Conservation (phyloP, 2,329 filamentous ascomycete species). For the Hypoxylon sp. region DNA sequence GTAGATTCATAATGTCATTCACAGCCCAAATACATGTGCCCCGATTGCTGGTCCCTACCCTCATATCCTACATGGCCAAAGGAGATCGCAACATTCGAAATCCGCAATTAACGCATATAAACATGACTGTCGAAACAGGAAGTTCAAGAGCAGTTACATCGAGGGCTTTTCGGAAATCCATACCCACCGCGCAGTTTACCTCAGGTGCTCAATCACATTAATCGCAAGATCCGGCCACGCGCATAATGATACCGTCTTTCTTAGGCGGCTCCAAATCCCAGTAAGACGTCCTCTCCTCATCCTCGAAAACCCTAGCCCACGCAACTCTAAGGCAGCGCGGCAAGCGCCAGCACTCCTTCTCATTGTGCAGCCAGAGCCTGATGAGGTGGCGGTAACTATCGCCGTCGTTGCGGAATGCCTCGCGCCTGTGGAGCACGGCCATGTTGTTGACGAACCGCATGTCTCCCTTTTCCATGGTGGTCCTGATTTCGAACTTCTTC, state of each 20-base stretch:
- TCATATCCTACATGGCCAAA: background rate
- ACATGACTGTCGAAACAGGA: background rate
- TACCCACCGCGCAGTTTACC: too few relatives aligned
- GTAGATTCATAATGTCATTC: background rate
- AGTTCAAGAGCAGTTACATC: background rate
- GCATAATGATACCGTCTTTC: slow-evolving; percentile 13
- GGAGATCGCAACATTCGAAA: background rate
- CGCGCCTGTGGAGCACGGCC: slow-evolving; percentile 2
- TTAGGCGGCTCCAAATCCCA: slow-evolving; percentile 14
- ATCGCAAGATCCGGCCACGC: slow-evolving; percentile 13
- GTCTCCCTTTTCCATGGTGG: background rate
- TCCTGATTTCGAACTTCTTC: slow-evolving; percentile 1
- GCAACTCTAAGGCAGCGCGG: slow-evolving; percentile 1
- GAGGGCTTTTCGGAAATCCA: too few relatives aligned
- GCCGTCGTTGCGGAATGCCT: slow-evolving; percentile 3
- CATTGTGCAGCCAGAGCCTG: slow-evolving; percentile 20
- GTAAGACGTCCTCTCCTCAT: slow-evolving; percentile 12
- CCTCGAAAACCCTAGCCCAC: slow-evolving; percentile 7
- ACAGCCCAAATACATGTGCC: background rate
- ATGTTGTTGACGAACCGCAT: slow-evolving; percentile 7
- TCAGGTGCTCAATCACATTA: background rate
- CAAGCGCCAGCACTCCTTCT: slow-evolving; percentile 9
- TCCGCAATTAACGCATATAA: background rate
- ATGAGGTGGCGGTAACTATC: slow-evolving; percentile 19
- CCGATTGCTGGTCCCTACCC: background rate